Evolutionary conservation across 176 grass and related monocot genomes (phyloP), one percentile per base, ranked within the genome.

Genomic region (Avena sativa): DNA sequence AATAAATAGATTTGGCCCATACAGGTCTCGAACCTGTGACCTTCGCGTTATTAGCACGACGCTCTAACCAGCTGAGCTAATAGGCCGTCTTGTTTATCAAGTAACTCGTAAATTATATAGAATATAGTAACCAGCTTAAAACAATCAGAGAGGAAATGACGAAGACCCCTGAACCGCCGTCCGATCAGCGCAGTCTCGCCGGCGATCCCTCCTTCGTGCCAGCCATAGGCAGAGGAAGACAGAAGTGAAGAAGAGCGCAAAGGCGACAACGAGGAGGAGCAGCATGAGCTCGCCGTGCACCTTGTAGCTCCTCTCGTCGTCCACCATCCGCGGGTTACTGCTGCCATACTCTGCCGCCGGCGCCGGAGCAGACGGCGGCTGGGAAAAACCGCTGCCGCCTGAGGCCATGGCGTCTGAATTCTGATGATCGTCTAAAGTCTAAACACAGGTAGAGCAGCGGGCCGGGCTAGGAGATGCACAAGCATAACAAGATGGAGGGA

Each of bases 11-110:
- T 12, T 15, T 93, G 90, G 88, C 94, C 94, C 71, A 94, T 94
- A 88, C 92, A 94, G 90, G 88, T 94, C 87, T 94, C 88, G 90
- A 97, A 97, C 90, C 93, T 93, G 87, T 79, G 85, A 94, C 89
- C 89, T 97, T 94, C 93, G 89, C 90, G 87, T 94, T 97, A 97
- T 97, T 97, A 97, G 92, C 90, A 93, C 87, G 86, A 94, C 88
- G 90, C 86, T 94, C 92, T 97, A 97, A 97, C 73, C 49, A 76
- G 25, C 73, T 76, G 73, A 76, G 73, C 49, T 76, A 76, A 76
- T 48, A 48, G 46, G 46, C 9, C 46, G n/a, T n/a, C n/a, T n/a
- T n/a, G n/a, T n/a, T n/a, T n/a, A n/a, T n/a, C n/a, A n/a, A n/a
- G n/a, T n/a, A n/a, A n/a, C n/a, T n/a, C n/a, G n/a, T n/a, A n/a